Evolutionary conservation across 2,329 filamentous ascomycete genomes (phyloP), one percentile per base, ranked within the genome.

Genomic region (Aureobasidium musti): DNA sequence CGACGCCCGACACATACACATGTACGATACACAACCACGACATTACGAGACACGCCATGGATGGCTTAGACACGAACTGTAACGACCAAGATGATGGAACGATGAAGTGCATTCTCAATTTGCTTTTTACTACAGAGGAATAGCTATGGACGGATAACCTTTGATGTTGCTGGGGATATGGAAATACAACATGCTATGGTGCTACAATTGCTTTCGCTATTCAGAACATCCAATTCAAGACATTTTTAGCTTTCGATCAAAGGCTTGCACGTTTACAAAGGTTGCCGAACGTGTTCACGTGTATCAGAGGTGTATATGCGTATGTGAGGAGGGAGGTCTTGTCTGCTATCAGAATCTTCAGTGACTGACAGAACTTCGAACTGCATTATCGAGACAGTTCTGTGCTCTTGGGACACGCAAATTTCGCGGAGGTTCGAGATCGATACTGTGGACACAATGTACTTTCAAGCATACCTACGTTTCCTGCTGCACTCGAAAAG

Each of bases 91-190:
- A 56, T 7, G 30, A 41, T 14, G 21, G 21, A 23, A 56, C n/a
- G 21, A 26, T 5, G 5, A 19, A 39, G 5, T 5, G 6, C n/a
- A 14, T 14, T 39, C 17, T 39, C 3, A 3, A 17, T 5, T 39
- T 43, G 37, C 54, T 59, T 43, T 43, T 33, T 14, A 33, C 30
- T 35, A 14, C 26, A 5, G 10, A 45, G 21, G 5, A 13, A 45
- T 30, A 45, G 37, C 39, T 59, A 28, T 57, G 35, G n/a, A 59
- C 23, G 54, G 54, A 59, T 45, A 21, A 30, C 13, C 23, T 28
- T 43, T 41, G 7, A 45, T 59, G 6, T 59, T 59, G 54, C 54
- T 59, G 23, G 53, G 21, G 33, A 57, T 57, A n/a, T 54, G 35
- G 28, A 10, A 19, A 11, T 19, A 28, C 6, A 41, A 23, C 10